Base-by-base conservation (phyloP, 176 grass and related monocot species). In the Lolium rigidum region DNA sequence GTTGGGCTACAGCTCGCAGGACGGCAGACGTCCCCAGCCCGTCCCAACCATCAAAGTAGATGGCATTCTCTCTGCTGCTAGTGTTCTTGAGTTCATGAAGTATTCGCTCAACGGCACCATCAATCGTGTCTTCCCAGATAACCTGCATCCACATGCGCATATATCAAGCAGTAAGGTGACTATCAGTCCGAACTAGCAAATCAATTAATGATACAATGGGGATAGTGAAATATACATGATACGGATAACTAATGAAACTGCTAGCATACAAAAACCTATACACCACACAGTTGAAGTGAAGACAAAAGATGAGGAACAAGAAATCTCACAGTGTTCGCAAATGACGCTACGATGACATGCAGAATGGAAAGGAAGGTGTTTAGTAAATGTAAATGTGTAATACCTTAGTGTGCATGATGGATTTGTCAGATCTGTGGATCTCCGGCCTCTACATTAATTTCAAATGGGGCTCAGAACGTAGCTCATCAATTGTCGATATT, bases 21-120 rank as follows among this genome's bases (percentile, higher is more conserved):
- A 70, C 68, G 1, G 38, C 4, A 21, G 68, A 70, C 0, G 68
- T 39, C 1, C 68, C 68, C 1, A 43, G 67, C 1, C 67, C 67
- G 0, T 70, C 67, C 67, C 67, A 70, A 9, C 67, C 38, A 70
- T 70, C 67, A 6, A 70, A 70, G 38, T 70, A 70, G 67, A 70
- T 43, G 3, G 18, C 17, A 11, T 70, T 44, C 67, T 70, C 9
- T 70, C 38, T 70, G 18, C 17, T 70, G 20, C 18, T 0, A 5
- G 16, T 70, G 12, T 67, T 28, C 5, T 31, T 15, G 64, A 66
- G 63, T 35, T 31, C 25, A 35, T 3, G 5, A 16, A 35, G 31
- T 14, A 66, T 66, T 35, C 5, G 25, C 0, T 31, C 5, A 8
- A 0, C 63, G 26, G 63, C 25, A 0, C 12, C 26, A 16, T 35